These are phyloP conservation scores for Xenosphaeropsis pyriputrescens DNA, from an alignment of 2,329 filamentous ascomycete genomes.

Conservation along the genomic window DNA sequence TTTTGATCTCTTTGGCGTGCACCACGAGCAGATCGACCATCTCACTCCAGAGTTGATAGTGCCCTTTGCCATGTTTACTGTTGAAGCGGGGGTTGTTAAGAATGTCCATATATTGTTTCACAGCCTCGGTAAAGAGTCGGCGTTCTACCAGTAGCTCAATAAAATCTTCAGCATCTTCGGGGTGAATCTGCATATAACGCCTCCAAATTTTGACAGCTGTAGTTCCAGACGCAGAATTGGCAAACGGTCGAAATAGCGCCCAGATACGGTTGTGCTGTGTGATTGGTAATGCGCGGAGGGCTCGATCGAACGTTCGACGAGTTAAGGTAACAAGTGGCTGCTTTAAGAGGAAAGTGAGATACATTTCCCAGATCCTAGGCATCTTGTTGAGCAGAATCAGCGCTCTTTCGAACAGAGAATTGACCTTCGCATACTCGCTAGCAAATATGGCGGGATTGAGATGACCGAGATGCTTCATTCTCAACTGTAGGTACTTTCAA, in stretches of 20 bases:
- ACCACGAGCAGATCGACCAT: conserved; percentile 92
- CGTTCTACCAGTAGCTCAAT: conserved; percentile 77
- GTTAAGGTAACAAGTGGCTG: conserved; percentile 87
- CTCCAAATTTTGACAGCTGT: conserved; percentile 91
- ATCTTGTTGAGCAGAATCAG: conserved; percentile 95
- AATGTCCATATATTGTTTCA: conserved; percentile 80
- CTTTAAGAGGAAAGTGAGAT: conserved; percentile 75
- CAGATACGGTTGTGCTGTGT: conserved; percentile 95
- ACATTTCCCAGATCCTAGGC: conserved; percentile 98
- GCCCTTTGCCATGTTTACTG: conserved; percentile 87
- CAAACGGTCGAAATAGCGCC: conserved; percentile 82
- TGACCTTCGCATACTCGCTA: conserved; percentile 82
- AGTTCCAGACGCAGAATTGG: conserved; percentile 75
- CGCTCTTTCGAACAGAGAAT: conserved; percentile 83
- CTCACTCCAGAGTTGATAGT: conserved; percentile 94
- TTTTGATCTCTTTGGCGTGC: conserved; percentile 75
- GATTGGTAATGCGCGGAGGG: conserved; percentile 77
- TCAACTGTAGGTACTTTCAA: conserved; percentile 66
- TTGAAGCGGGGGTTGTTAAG: conserved; percentile 82
- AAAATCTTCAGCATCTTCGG: conserved; percentile 89
- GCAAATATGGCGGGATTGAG: conserved; percentile 72
- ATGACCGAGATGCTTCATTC: conserved; percentile 65
- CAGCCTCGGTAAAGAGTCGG: conserved; percentile 78
- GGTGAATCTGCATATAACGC: conserved; percentile 93
- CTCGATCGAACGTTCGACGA: conserved; percentile 79